A percentile compares a stretch with the other conserved stretches of the same genome.
Conservation (phyloP, 192 early-diverging fungal species). For the Phycomyces blakesleeanus region DNA sequence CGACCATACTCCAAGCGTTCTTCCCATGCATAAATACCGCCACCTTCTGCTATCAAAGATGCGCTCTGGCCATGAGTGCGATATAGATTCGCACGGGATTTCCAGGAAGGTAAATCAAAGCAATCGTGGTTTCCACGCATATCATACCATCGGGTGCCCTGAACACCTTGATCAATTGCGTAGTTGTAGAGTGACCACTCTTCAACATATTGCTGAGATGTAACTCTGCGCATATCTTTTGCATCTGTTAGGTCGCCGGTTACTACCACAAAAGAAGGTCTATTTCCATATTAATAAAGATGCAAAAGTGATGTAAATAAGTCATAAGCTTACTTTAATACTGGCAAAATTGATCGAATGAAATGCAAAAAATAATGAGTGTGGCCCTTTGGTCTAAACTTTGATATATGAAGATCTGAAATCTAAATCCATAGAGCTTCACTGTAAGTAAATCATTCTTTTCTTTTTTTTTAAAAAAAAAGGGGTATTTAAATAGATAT, state of each 20-base stretch:
- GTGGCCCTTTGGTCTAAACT: slow-evolving; percentile 58
- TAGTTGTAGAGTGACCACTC: slow-evolving; percentile 77
- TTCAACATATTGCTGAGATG: slow-evolving; percentile 71
- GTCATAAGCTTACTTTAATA: slow-evolving; percentile 39
- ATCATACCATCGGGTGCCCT: slow-evolving; percentile 70
- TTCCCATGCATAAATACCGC: slow-evolving; percentile 49
- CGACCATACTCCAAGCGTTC: slow-evolving; percentile 65
- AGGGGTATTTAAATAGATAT: neutral
- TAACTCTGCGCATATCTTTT: slow-evolving; percentile 61
- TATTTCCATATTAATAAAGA: slow-evolving; percentile 7
- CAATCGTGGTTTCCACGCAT: slow-evolving; percentile 95
- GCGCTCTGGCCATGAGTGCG: slow-evolving; percentile 46
- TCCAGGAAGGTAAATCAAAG: slow-evolving; percentile 69
- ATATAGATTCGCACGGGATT: slow-evolving; percentile 60
- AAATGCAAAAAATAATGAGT: slow-evolving; percentile 75
- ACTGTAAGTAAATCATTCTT: neutral
- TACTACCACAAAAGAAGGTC: slow-evolving; percentile 73
- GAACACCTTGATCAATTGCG: slow-evolving; percentile 49
- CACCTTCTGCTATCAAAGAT: slow-evolving; percentile 35
- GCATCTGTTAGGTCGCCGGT: slow-evolving; percentile 92
- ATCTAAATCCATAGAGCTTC: slow-evolving; percentile 47
- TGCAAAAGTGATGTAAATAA: neutral
- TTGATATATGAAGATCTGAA: slow-evolving; percentile 85
- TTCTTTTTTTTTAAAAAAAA: slow-evolving; percentile 15
- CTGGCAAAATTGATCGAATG: slow-evolving; percentile 67